Evolutionary conservation across 768 basidiomycete genomes (phyloP).

Genomic region (Pisolithus sp.): DNA sequence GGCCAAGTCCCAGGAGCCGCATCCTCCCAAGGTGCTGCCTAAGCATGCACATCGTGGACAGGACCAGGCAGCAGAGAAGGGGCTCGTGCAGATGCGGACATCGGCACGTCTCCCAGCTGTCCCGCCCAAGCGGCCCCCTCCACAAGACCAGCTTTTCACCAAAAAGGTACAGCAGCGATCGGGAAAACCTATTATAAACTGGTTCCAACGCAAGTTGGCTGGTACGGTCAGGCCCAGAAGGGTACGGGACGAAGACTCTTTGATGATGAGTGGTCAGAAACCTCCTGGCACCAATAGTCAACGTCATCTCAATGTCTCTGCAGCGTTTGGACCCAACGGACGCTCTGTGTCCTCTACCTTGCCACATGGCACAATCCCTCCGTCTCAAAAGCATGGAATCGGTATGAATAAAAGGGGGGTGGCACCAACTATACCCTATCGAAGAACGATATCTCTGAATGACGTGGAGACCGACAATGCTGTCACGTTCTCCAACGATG

Average conservation of each 20-base stretch:
- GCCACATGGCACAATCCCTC: conserved; percentile 13
- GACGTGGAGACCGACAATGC: conserved; percentile 42
- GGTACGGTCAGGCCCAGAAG: conserved; percentile 59
- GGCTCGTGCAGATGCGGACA: conserved; percentile 9
- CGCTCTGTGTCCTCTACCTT: conserved; percentile 26
- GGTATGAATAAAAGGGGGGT: conserved; percentile 13
- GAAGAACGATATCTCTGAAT: conserved; percentile 61
- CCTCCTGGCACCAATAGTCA: conserved; percentile 11
- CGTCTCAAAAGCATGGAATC: conserved; percentile 23
- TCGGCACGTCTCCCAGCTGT: conserved; percentile 14
- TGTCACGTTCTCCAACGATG: conserved; percentile 28
- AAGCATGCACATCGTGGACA: conserved; percentile 4
- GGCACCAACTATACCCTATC: conserved; percentile 27
- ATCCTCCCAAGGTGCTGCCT: conserved; percentile 10
- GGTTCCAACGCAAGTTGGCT: conserved; percentile 83
- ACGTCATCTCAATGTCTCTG: conserved; percentile 8
- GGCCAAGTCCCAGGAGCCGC: conserved; percentile 9
- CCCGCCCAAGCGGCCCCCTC: conserved; percentile 19
- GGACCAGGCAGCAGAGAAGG: conserved; percentile 10
- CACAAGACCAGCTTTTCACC: conserved; percentile 31
- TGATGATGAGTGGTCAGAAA: conserved; percentile 6
- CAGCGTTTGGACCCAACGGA: conserved; percentile 14
- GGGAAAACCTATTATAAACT: conserved; percentile 83
- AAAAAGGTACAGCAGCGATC: conserved; percentile 66
- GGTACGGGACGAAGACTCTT: conserved; percentile 27